phyloP scores from a whole-genome alignment of 106 monocot genomes.

The Alisma plantagoaquatica region DNA sequence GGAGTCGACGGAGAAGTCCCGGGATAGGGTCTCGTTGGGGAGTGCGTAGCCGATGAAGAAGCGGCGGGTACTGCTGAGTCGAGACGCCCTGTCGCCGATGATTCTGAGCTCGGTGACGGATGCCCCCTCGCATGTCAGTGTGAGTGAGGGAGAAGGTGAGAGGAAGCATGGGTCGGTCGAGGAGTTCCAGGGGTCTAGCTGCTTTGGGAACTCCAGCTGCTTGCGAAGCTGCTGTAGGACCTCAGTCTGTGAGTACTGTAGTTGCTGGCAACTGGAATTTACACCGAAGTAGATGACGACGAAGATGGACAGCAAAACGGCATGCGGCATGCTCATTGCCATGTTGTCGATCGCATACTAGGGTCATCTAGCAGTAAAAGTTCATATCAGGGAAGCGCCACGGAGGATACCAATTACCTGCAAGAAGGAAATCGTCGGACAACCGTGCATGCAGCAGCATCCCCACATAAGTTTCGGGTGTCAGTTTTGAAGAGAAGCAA shows the following conservation, averaged over 20 bases:
- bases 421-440: too few relatives aligned
- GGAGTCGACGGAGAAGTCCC: slow-evolving; percentile 43
- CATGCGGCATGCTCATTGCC: too few relatives aligned
- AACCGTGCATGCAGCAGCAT: too few relatives aligned
- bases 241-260: slow-evolving; percentile 33
- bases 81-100: slow-evolving; percentile 39
- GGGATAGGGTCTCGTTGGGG: slow-evolving; percentile 32
- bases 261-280: too few relatives aligned
- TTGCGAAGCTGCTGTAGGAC: slow-evolving; percentile 52
- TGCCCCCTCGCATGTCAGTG: slow-evolving; percentile 32
- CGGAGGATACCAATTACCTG: too few relatives aligned
- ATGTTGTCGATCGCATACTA: too few relatives aligned
- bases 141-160: slow-evolving; percentile 16
- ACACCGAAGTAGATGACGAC: too few relatives aligned
- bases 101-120: slow-evolving; percentile 51
- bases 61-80: slow-evolving; percentile 14
- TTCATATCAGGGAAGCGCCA: too few relatives aligned
- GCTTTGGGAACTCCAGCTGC: slow-evolving; percentile 54
- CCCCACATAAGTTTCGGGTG: too few relatives aligned
- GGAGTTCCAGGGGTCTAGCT: slow-evolving; percentile 37
- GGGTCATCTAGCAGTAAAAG: too few relatives aligned
- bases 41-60: slow-evolving; percentile 34
- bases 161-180: slow-evolving; percentile 29
- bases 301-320: too few relatives aligned
- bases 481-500: too few relatives aligned